Evolutionary conservation across 2,329 filamentous ascomycete genomes (phyloP).

Genomic region (Sclerotinia minor): DNA sequence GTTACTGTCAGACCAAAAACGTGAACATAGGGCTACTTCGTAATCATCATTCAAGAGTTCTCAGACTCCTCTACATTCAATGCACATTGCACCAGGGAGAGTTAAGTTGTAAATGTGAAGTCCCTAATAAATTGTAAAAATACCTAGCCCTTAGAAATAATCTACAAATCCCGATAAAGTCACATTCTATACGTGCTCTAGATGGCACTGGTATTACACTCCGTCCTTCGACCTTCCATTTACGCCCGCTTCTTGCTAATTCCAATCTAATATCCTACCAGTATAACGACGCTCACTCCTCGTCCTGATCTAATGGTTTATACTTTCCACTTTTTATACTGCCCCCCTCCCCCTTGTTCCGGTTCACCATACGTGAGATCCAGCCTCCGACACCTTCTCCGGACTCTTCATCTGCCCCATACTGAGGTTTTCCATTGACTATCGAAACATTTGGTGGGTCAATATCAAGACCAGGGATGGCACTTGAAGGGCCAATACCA

Average conservation of each 20-base stretch:
- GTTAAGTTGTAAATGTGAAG: background rate
- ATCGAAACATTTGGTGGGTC: conserved; percentile 68
- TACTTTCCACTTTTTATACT: conserved; percentile 38
- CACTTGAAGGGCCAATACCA: conserved; percentile 58
- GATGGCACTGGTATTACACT: conserved; percentile 27
- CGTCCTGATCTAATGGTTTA: conserved; percentile 48
- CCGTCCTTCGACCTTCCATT: conserved; percentile 13
- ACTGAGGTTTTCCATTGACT: conserved; percentile 51
- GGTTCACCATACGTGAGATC: conserved; percentile 66
- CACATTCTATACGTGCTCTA: conserved; percentile 24
- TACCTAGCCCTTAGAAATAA: conserved; percentile 6
- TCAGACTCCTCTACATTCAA: background rate
- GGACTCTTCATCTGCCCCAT: conserved; percentile 39
- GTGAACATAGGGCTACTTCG: background rate
- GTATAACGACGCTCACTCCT: conserved; percentile 37
- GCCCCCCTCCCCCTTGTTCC: conserved; percentile 46
- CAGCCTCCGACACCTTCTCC: conserved; percentile 64
- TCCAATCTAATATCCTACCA: conserved; percentile 16
- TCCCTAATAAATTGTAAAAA: conserved; percentile 1
- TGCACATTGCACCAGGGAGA: background rate
- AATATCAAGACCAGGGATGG: conserved; percentile 79
- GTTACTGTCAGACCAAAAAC: conserved; percentile 3
- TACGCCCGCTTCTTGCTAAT: conserved; percentile 30
- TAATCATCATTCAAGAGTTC: background rate
- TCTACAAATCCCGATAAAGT: conserved; percentile 20